Conservation (phyloP, 306 rosid genomes). For the Vigna angularis region DNA sequence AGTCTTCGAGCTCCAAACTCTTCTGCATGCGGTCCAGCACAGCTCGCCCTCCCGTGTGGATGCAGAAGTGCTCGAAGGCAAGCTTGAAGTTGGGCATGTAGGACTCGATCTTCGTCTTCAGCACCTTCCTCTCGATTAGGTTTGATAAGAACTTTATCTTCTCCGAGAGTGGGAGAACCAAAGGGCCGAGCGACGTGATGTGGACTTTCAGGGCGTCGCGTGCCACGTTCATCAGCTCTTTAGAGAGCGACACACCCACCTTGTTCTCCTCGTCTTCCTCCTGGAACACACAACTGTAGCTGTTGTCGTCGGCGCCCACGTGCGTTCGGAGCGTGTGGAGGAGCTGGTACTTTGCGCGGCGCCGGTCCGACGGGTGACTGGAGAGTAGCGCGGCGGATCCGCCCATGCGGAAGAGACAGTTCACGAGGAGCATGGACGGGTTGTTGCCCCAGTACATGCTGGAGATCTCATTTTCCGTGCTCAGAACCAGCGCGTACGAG, state of each 20-base stretch:
- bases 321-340: conserved; percentile 81
- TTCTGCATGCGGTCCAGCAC: conserved; percentile 81
- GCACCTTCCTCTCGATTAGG: conserved; percentile 56
- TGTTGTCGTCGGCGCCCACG: conserved; percentile 70
- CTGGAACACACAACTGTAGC: conserved; percentile 69
- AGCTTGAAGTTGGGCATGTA: conserved; percentile 77
- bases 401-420: conserved; percentile 53
- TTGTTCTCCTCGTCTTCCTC: conserved; percentile 61
- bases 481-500: conserved; percentile 48
- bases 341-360: conserved; percentile 74
- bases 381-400: conserved; percentile 52
- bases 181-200: conserved; percentile 77
- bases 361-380: conserved; percentile 37
- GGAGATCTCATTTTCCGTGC: conserved; percentile 45
- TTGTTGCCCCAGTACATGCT: conserved; percentile 50
- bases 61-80: conserved; percentile 73
- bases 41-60: conserved; percentile 64
- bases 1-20: conserved; percentile 73
- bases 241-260: conserved; percentile 68
- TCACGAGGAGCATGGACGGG: conserved; percentile 45
- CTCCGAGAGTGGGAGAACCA: conserved; percentile 78
- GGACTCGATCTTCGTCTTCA: conserved; percentile 62
- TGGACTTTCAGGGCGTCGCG: conserved; percentile 80
- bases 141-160: conserved; percentile 63
- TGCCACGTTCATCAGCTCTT: conserved; percentile 82